phyloP scores from a whole-genome alignment of 345 rosid species.

The Gossypioides kirkii region DNA sequence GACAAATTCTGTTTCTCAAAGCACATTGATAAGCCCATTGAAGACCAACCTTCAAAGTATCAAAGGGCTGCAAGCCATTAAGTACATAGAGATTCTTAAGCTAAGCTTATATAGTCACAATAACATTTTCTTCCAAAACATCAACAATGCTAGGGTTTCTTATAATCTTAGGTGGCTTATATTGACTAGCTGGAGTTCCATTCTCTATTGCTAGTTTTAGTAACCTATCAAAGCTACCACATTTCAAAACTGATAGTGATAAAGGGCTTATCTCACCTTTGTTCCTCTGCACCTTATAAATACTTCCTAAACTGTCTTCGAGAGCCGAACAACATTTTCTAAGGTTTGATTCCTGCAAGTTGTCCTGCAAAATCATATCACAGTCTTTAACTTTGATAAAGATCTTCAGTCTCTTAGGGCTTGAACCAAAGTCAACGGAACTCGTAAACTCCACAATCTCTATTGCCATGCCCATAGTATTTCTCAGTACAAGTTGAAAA shows the following conservation, averaged over 20 bases:
- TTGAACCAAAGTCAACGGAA: constrained; percentile 24
- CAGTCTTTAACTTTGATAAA: constrained; percentile 32
- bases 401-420: constrained; percentile 30
- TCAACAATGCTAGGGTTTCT: constrained; percentile 28
- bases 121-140: constrained; percentile 33
- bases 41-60: not conserved
- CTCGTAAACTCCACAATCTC: constrained; percentile 36
- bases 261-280: constrained; percentile 33
- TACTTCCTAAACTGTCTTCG: constrained; percentile 36
- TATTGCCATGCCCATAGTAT: constrained; percentile 12
- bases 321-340: constrained; percentile 23
- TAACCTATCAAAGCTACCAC: constrained; percentile 40
- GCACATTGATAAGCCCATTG: not conserved
- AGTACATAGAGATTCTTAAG: constrained; percentile 7
- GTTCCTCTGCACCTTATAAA: constrained; percentile 36
- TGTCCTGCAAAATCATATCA: constrained; percentile 12
- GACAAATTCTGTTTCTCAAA: not conserved
- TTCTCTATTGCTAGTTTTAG: constrained; percentile 24
- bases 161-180: constrained; percentile 48
- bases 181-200: constrained; percentile 48
- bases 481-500: constrained; percentile 26
- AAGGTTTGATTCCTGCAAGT: constrained; percentile 18
- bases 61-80: not conserved
- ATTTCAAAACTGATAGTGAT: constrained; percentile 26
- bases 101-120: constrained; percentile 17